A percentile compares a stretch with the other conserved stretches of the same genome.
These are phyloP conservation scores for Phlebopus sp. DNA, from an alignment of 1,284 basidiomycete genomes.

Conservation along the genomic window DNA sequence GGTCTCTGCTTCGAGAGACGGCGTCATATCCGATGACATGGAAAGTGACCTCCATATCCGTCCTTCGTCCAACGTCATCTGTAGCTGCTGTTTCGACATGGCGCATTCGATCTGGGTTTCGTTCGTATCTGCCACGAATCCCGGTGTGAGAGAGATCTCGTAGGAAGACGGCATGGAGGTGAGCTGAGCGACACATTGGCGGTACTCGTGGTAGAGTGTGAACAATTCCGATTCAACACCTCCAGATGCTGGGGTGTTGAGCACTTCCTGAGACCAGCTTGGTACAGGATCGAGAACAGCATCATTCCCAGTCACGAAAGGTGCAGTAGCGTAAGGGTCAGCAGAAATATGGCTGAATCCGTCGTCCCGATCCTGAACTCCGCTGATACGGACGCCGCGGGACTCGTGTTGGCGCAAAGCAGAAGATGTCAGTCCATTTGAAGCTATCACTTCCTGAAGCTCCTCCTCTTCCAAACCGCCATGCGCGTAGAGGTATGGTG, in stretches of 20 bases:
- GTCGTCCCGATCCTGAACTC: conserved; percentile 1
- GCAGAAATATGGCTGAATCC: conserved; percentile 9
- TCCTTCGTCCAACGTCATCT: conserved; percentile 61
- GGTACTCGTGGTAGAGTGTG: conserved; percentile 50
- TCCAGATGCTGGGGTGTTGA: conserved; percentile 11
- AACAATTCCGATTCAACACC: conserved; percentile 36
- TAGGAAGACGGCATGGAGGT: conserved; percentile 35
- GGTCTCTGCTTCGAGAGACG: conserved; percentile 20
- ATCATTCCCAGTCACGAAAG: conserved; percentile 24
- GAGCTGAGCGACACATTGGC: conserved; percentile 46
- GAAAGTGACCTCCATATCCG: conserved; percentile 55
- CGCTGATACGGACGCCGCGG: no score
- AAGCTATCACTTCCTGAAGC: conserved; percentile 14
- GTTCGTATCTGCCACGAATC: conserved; percentile 26
- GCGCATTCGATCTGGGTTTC: conserved; percentile 44
- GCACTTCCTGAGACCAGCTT: conserved; percentile 14
- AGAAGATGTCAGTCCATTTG: conserved; percentile 19
- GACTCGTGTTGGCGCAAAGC: conserved; percentile 1
- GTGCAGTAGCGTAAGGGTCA: conserved; percentile 18
- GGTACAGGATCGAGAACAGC: conserved; percentile 19
- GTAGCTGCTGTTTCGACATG: conserved; percentile 64
- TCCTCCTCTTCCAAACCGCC: conserved; percentile 9
- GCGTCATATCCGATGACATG: conserved; percentile 3
- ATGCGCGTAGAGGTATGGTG: conserved; percentile 15
- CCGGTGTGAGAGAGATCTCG: conserved; percentile 16